phyloP scores from a whole-genome alignment of 805 yeast species.

The Kuraishia borneana region DNA sequence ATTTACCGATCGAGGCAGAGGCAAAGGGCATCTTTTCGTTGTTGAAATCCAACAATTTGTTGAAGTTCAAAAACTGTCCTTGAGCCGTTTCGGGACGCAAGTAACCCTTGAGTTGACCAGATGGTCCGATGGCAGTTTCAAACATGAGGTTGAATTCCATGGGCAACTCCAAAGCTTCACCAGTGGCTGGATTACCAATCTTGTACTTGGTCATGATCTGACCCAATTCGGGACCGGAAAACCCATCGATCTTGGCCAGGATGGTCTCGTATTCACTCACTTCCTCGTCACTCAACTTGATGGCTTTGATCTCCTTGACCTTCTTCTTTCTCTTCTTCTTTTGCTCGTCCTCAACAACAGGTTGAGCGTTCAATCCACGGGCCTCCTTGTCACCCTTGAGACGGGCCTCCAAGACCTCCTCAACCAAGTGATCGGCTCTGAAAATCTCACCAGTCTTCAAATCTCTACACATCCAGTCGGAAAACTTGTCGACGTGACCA shows the following conservation, averaged over 20 bases:
- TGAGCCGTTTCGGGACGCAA: conserved; percentile 99
- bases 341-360: conserved; percentile 52
- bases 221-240: conserved; percentile 86
- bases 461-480: conserved; percentile 99
- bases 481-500: conserved; percentile 97
- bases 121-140: conserved; percentile 98
- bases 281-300: conserved; percentile 72
- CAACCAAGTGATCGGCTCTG: conserved; percentile 97
- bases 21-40: conserved; percentile 98
- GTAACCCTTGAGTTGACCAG: conserved; percentile 92
- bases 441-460: conserved; percentile 93
- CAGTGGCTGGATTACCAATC: conserved; percentile 87
- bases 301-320: conserved; percentile 87
- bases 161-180: conserved; percentile 80
- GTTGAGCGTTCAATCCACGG: conserved; percentile 68
- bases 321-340: conserved; percentile 92
- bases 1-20: conserved; percentile 97
- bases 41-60: conserved; percentile 87
- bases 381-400: conserved; percentile 96
- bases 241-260: conserved; percentile 93
- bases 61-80: conserved; percentile 95
- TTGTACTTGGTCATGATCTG: conserved; percentile 72
- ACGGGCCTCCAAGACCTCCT: conserved; percentile 93
- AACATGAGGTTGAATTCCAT: conserved; percentile 96
- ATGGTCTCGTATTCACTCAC: conserved; percentile 76